These are phyloP conservation scores for Phaffia rhodozyma DNA, from an alignment of 1,284 basidiomycete species.

Conservation along the genomic window DNA sequence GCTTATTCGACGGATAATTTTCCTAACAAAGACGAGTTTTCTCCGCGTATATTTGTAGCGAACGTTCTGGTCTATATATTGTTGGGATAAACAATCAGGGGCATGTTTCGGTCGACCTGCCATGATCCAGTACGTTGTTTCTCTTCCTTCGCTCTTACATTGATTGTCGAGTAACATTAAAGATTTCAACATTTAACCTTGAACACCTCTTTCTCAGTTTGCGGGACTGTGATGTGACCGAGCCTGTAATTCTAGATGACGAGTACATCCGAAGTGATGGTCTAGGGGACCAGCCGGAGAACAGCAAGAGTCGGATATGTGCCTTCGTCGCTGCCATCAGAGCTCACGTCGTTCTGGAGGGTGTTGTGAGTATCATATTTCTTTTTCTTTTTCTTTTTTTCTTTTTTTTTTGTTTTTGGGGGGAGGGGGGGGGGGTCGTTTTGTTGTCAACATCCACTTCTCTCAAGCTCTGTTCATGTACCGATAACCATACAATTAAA, in stretches of 20 bases:
- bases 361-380: conserved; percentile 37
- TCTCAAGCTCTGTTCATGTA: conserved; percentile 27
- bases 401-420: background rate
- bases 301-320: conserved; percentile 58
- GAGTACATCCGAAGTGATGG: conserved; percentile 67
- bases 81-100: conserved; percentile 78
- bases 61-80: conserved; percentile 86
- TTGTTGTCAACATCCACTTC: conserved; percentile 7
- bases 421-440: too few species aligned
- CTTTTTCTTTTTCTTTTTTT: background rate
- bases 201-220: conserved; percentile 29
- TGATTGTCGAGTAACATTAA: background rate
- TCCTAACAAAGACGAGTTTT: background rate
- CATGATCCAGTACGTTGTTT: conserved; percentile 45
- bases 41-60: conserved; percentile 36
- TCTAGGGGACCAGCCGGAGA: conserved; percentile 52
- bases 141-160: background rate
- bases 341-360: conserved; percentile 70
- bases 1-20: background rate
- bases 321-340: conserved; percentile 64
- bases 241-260: conserved; percentile 72
- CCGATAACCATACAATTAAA: too few species aligned
- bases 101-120: conserved; percentile 78
- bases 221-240: conserved; percentile 72
- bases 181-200: background rate